Evolutionary conservation across 768 basidiomycete genomes (phyloP), one percentile per base, ranked within the genome.

Genomic region (Amanita thiersii): DNA sequence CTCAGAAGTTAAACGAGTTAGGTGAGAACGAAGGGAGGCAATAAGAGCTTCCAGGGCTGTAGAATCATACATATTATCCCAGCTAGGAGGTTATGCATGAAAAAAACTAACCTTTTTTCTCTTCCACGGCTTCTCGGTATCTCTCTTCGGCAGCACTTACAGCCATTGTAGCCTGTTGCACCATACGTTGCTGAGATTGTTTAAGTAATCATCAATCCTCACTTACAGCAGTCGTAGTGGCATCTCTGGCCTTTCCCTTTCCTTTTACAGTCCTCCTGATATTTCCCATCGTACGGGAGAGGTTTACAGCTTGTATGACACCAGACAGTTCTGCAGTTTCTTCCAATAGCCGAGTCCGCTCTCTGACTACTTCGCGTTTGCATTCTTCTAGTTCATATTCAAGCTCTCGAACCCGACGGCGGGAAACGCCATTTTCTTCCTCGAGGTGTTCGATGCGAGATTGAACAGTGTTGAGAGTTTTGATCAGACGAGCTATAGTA

Each of bases 371-470:
- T 33, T 92, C 85, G n/a, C 73, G 70, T 55, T 84, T 87, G 49
- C 86, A 86, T 10, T 74, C 73, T 47, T 94, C 89, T 4, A 96
- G 69, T 56, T 94, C 92, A 41, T 72, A 65, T 59, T 96, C 92
- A 2, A 96, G 70, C 54, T 94, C 91, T 26, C 79, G 65, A n/a
- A 96, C 86, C 12, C 90, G 71, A 18, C 85, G 69, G 1, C 87
- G 72, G 3, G 89, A 90, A 6, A 87, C 73, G 3, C 79, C 68
- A 50, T 93, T 93, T 53, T 94, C 87, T 0, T 77, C 72, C 51
- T 92, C 86, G 2, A 93, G 71, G 28, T 81, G 72, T 11, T 76
- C 67, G 6, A 94, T 65, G 47, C 85, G 80, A 20, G 68, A 61
- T 48, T 85, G 88, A 8, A 86, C 75, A 5, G 65, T 60, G 39